A percentile compares a stretch with the other conserved stretches of the same genome.
Evolutionary conservation across 768 basidiomycete species (phyloP).

Genomic region (Lactifluus piperatus): DNA sequence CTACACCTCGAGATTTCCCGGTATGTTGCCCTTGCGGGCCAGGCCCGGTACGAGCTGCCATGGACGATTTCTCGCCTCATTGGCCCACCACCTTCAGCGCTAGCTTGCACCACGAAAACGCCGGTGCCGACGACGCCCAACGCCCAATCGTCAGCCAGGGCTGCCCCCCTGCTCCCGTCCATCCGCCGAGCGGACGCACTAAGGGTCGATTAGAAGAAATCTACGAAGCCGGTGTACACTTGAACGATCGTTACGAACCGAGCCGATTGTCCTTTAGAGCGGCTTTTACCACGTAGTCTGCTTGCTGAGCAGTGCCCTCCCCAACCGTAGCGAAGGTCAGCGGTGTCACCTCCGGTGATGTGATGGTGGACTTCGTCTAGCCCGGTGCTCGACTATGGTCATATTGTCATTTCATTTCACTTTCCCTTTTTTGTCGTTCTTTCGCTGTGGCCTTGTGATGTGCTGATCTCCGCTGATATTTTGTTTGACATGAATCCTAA

Average conservation of each 20-base stretch:
- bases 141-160: not conserved
- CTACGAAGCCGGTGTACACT: not conserved
- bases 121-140: not conserved
- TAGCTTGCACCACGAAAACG: slow-evolving; percentile 26
- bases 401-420: not conserved
- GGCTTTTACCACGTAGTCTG: not conserved
- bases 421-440: not conserved
- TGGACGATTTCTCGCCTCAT: slow-evolving; percentile 74
- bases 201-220: slow-evolving; percentile 8
- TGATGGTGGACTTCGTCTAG: slow-evolving; percentile 1
- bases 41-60: slow-evolving; percentile 69
- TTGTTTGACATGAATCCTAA: not conserved
- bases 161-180: slow-evolving; percentile 10
- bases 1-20: slow-evolving; percentile 91
- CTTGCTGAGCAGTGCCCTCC: not conserved
- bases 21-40: slow-evolving; percentile 61
- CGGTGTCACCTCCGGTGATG: not conserved
- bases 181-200: slow-evolving; percentile 15
- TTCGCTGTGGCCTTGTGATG: slow-evolving; percentile 1
- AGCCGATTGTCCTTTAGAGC: not conserved
- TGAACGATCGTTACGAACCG: not conserved
- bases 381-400: slow-evolving; percentile 8
- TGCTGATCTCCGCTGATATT: slow-evolving; percentile 7
- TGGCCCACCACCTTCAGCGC: slow-evolving; percentile 61
- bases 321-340: not conserved